Conservation (phyloP, 306 rosid species). For the Lithocarpus polystachyus region DNA sequence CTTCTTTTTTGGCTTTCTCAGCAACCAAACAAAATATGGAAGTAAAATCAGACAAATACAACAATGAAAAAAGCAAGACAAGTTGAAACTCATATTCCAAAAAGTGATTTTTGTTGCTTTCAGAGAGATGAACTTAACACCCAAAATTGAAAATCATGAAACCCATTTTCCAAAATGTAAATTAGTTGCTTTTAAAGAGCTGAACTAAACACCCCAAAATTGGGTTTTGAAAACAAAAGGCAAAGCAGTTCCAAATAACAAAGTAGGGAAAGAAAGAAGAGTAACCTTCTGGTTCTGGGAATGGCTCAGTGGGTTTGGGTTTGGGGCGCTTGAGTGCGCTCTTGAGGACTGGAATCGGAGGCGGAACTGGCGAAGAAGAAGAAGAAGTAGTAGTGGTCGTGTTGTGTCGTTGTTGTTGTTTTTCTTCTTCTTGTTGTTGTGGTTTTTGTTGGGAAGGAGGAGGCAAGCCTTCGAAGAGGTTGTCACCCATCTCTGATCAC, state of each 20-base stretch:
- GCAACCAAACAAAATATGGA: background rate
- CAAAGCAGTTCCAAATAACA: background rate
- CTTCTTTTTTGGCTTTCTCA: background rate
- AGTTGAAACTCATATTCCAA: background rate
- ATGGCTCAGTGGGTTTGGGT: slow-evolving; percentile 51
- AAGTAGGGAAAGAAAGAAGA: background rate
- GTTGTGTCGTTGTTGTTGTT: background rate
- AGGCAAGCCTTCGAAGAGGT: slow-evolving; percentile 86
- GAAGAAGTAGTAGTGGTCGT: background rate
- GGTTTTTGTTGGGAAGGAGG: slow-evolving; percentile 51
- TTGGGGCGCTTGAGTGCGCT: slow-evolving; percentile 84
- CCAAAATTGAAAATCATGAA: no score
- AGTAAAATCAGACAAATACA: background rate
- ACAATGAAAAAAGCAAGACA: background rate
- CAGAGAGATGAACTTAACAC: background rate
- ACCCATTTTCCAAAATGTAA: no score
- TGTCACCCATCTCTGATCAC: slow-evolving; percentile 50
- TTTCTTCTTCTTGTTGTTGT: background rate
- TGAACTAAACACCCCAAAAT: no score
- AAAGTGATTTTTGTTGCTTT: background rate
- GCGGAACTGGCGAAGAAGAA: slow-evolving; percentile 26
- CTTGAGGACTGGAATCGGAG: slow-evolving; percentile 61
- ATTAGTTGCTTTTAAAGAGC: no score
- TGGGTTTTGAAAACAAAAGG: background rate
- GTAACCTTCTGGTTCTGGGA: slow-evolving; percentile 57